Evolutionary conservation across 768 basidiomycete species (phyloP).

Genomic region (Boletus pseudo-olivaceus): DNA sequence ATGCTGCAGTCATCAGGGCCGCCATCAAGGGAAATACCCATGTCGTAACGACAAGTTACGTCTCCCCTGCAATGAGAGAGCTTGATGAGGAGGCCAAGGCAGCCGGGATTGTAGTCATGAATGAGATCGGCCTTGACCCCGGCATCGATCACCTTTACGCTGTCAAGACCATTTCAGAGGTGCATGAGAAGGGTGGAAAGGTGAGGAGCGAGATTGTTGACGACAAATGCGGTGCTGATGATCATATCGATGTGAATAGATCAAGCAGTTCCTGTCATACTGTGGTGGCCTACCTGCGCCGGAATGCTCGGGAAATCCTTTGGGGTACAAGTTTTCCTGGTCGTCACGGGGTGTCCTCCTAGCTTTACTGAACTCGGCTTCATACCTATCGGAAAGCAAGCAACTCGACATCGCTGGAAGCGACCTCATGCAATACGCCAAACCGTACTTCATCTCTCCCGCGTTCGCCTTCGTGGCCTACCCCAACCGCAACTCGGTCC

Average conservation of each 20-base stretch:
- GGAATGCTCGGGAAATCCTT: constrained; percentile 86
- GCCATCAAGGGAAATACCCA: constrained; percentile 80
- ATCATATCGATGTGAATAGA: constrained; percentile 38
- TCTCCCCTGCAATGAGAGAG: constrained; percentile 86
- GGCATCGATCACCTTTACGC: constrained; percentile 94
- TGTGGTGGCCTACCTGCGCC: constrained; percentile 96
- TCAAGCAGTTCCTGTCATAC: constrained; percentile 90
- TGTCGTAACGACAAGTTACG: constrained; percentile 95
- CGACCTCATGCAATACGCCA: constrained; percentile 86
- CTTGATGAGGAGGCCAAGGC: constrained; percentile 77
- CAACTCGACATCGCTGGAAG: constrained; percentile 65
- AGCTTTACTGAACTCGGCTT: constrained; percentile 87
- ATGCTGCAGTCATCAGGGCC: constrained; percentile 85
- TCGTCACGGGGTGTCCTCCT: constrained; percentile 94
- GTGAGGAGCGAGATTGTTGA: constrained; percentile 35
- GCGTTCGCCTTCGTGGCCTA: constrained; percentile 96
- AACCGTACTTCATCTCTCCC: constrained; percentile 92
- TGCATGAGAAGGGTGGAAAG: constrained; percentile 94
- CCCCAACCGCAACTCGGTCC: constrained; percentile 91
- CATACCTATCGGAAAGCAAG: constrained; percentile 68
- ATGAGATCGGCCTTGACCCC: constrained; percentile 97
- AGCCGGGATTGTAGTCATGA: constrained; percentile 92
- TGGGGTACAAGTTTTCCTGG: constrained; percentile 99
- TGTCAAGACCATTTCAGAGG: constrained; percentile 89
- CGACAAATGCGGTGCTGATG: background rate